Conservation (phyloP, 495 filamentous ascomycete genomes). For the Antarctomyces pellizariae region DNA sequence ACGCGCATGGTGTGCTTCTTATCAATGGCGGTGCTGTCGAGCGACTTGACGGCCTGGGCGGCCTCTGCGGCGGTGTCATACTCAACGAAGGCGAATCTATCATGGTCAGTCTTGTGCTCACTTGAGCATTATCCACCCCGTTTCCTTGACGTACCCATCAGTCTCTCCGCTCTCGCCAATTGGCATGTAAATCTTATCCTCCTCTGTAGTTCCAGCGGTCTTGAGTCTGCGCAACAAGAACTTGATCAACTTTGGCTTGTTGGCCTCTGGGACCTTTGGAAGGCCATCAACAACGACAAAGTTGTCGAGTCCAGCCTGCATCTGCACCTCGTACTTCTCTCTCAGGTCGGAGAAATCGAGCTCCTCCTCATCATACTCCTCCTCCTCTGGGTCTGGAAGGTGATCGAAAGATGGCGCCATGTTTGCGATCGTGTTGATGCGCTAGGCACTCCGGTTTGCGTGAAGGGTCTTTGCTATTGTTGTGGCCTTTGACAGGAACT, state of each 20-base stretch:
- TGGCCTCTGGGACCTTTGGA: constrained; percentile 61
- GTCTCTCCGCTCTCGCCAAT: constrained; percentile 60
- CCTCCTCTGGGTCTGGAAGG: constrained; percentile 58
- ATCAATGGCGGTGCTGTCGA: constrained; percentile 68
- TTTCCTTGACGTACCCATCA: constrained; percentile 38
- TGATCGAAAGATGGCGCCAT: constrained; percentile 37
- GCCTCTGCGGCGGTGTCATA: constrained; percentile 86
- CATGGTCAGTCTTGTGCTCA: constrained; percentile 6
- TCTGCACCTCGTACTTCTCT: constrained; percentile 80
- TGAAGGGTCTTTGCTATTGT: too few species aligned
- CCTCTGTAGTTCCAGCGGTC: constrained; percentile 56
- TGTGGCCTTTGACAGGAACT: too few species aligned
- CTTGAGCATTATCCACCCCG: neutral
- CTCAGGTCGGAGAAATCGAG: constrained; percentile 85
- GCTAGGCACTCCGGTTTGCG: too few species aligned
- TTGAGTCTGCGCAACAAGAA: constrained; percentile 82
- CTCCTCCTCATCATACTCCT: constrained; percentile 72
- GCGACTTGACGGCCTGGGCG: constrained; percentile 58
- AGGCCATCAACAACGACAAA: constrained; percentile 92
- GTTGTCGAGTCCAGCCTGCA: constrained; percentile 85
- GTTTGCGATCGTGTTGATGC: too few species aligned
- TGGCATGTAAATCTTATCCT: constrained; percentile 84
- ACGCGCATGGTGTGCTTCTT: constrained; percentile 85
- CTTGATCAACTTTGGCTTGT: constrained; percentile 75
- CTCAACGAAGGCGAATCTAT: constrained; percentile 83